A percentile compares a stretch with the other conserved stretches of the same genome.
These are phyloP conservation scores for Picea sitchensis DNA, from an alignment of 75 land plant genomes.

Conservation along the genomic window DNA sequence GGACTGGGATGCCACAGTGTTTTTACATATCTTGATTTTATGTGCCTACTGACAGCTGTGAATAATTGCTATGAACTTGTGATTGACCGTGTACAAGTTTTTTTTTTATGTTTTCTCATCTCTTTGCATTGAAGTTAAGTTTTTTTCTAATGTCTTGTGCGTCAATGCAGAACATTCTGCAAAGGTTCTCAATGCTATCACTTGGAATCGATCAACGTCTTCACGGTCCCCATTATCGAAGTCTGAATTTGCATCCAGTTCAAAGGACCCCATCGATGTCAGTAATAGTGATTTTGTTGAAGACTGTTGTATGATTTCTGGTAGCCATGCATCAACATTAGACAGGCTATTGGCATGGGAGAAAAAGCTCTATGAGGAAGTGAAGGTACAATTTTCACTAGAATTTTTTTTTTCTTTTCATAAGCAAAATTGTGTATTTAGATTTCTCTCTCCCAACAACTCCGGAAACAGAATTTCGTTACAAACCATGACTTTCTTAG, in stretches of 20 bases:
- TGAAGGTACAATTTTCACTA: constrained; percentile 52
- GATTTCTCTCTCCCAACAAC: background rate
- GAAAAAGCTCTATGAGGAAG: constrained; percentile 93
- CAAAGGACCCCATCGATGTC: constrained; percentile 12
- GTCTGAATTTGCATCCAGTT: constrained; percentile 31
- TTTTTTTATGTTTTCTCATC: background rate
- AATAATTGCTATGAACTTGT: background rate
- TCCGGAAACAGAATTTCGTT: background rate
- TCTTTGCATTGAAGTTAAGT: background rate
- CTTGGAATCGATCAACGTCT: constrained; percentile 55
- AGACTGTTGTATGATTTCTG: constrained; percentile 65
- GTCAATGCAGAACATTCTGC: constrained; percentile 55
- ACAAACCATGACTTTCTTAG: background rate
- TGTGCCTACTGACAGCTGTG: background rate
- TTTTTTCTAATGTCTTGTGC: background rate
- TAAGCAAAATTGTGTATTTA: background rate
- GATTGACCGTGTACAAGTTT: background rate
- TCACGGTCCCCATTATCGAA: constrained; percentile 34
- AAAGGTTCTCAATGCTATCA: constrained; percentile 64
- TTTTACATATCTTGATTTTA: background rate
- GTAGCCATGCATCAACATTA: constrained; percentile 84
- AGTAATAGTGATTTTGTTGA: constrained; percentile 39
- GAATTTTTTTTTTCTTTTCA: background rate
- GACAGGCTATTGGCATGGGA: constrained; percentile 94
- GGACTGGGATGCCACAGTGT: background rate